These are phyloP conservation scores for Globisporangium yorkense DNA, from an alignment of 352 stramenopile species.

Conservation along the genomic window DNA sequence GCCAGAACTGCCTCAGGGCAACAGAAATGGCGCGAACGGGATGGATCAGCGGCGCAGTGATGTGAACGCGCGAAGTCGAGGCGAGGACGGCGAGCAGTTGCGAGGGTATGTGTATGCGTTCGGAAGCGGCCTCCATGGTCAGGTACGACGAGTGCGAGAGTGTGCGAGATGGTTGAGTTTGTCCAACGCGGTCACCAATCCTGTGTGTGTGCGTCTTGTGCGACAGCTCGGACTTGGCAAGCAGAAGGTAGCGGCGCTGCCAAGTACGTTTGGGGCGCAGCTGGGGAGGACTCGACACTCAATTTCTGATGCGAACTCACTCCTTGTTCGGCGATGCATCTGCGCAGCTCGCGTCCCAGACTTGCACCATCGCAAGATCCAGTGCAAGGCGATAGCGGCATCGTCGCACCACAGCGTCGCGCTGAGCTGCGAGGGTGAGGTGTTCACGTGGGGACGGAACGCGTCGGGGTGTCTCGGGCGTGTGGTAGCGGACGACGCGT, in stretches of 20 bases:
- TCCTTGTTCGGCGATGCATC: no score
- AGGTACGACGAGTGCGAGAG: slow-evolving; percentile 21
- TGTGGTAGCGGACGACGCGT: slow-evolving; percentile 12
- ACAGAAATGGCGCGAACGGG: slow-evolving; percentile 6
- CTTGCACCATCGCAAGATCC: slow-evolving; percentile 43
- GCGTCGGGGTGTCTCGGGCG: slow-evolving; percentile 48
- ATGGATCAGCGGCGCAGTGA: background rate
- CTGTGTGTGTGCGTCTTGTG: background rate
- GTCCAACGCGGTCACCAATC: background rate
- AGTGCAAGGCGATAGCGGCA: slow-evolving; percentile 35
- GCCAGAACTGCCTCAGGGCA: slow-evolving; percentile 3
- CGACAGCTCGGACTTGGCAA: slow-evolving; percentile 56
- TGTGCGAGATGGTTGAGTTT: background rate
- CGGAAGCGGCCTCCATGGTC: slow-evolving; percentile 59
- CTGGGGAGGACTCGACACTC: background rate
- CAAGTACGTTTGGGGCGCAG: slow-evolving; percentile 31
- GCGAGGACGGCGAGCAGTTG: background rate
- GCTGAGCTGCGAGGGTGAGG: slow-evolving; percentile 42
- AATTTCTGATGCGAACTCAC: background rate
- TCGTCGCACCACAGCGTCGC: slow-evolving; percentile 58
- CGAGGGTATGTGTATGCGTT: slow-evolving; percentile 54
- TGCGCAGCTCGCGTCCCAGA: slow-evolving; percentile 43
- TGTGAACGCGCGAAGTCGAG: background rate
- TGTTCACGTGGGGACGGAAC: slow-evolving; percentile 75
- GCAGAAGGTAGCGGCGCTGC: slow-evolving; percentile 50